Conservation (phyloP, 2,329 filamentous ascomycete species). For the Monosporascus sp. region DNA sequence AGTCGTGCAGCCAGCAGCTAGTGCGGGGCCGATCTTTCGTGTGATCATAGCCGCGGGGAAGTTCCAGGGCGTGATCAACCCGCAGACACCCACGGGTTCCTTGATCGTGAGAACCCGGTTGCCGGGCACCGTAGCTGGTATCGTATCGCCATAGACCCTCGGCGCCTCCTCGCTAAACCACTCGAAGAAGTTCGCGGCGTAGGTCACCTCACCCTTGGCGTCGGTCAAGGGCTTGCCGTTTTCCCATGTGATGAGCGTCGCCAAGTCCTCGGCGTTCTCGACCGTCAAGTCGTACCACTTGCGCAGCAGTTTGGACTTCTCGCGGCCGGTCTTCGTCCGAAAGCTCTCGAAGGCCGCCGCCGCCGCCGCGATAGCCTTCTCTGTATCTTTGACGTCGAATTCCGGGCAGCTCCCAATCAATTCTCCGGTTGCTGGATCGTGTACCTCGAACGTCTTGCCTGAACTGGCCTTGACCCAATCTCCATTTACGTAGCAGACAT, state of each 20-base stretch:
- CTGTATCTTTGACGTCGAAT: constrained; percentile 71
- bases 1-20: constrained; percentile 93
- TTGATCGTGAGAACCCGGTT: constrained; percentile 75
- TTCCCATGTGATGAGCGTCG: constrained; percentile 81
- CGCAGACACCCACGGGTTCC: constrained; percentile 80
- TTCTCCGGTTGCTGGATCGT: constrained; percentile 76
- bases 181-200: constrained; percentile 71
- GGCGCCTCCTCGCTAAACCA: constrained; percentile 81
- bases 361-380: constrained; percentile 79
- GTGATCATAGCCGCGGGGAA: constrained; percentile 76
- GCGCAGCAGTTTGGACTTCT: constrained; percentile 67
- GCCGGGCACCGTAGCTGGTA: constrained; percentile 61
- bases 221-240: constrained; percentile 81
- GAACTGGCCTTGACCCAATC: constrained; percentile 84
- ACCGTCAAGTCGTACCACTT: constrained; percentile 79
- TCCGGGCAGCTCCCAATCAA: constrained; percentile 81
- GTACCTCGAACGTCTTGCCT: constrained; percentile 86
- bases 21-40: constrained; percentile 63
- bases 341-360: constrained; percentile 68
- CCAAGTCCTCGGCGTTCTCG: constrained; percentile 74
- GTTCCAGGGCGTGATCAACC: constrained; percentile 85
- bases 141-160: constrained; percentile 67
- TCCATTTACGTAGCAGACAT: constrained; percentile 82
- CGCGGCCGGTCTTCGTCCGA: constrained; percentile 64
- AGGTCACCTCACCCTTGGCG: constrained; percentile 65